phyloP scores from a whole-genome alignment of 345 rosid genomes.

The Pistacia vera region DNA sequence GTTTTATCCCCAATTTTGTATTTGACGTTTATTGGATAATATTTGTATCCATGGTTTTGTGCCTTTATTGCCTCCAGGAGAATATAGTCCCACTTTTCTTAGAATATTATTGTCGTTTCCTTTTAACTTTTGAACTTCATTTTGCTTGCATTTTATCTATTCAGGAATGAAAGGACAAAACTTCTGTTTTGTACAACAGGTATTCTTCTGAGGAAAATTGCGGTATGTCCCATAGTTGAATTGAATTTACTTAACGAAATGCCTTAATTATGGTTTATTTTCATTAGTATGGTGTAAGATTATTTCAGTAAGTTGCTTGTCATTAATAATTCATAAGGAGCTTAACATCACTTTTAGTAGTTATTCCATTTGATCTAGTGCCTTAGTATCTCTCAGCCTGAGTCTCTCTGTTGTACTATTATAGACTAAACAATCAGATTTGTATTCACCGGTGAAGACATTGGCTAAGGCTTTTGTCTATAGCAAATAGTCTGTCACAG shows the following conservation, averaged over 20 bases:
- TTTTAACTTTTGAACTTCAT: not conserved
- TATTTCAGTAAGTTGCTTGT: too few relatives aligned
- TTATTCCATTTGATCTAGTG: not conserved
- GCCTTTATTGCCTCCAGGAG: not conserved
- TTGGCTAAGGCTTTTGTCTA: too few relatives aligned
- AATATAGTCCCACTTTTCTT: not conserved
- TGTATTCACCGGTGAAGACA: too few relatives aligned
- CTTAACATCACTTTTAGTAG: too few relatives aligned
- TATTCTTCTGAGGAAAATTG: constrained; percentile 83
- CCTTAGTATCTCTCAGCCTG: not conserved
- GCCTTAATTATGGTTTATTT: too few relatives aligned
- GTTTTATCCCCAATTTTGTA: not conserved
- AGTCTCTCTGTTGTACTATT: not conserved
- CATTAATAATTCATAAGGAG: too few relatives aligned
- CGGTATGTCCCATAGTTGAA: constrained; percentile 41
- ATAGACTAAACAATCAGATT: not conserved
- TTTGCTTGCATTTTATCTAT: constrained; percentile 26
- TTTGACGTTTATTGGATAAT: not conserved
- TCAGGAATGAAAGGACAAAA: constrained; percentile 87
- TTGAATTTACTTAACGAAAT: not conserved
- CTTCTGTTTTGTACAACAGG: constrained; percentile 96
- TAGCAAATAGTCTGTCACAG: too few relatives aligned
- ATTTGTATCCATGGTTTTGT: not conserved
- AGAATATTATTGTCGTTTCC: constrained; percentile 1
- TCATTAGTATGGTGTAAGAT: constrained; percentile 3